Percentiles rank a stretch among this genome's conserved stretches.
Evolutionary conservation across 2,329 filamentous ascomycete species (phyloP).

Genomic region (Diaporthe vaccinii): DNA sequence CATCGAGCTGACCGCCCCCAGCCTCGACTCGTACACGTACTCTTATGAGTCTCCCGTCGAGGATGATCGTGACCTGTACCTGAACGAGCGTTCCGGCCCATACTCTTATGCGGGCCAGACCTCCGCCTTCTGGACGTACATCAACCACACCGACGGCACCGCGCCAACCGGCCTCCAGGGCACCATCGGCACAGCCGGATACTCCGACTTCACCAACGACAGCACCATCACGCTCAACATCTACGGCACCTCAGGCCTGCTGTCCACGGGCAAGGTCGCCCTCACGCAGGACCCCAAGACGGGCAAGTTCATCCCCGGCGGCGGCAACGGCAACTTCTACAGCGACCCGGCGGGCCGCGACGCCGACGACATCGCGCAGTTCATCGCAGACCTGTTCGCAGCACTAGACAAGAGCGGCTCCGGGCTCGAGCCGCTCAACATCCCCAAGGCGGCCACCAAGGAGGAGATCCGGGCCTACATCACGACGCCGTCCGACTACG

Average conservation of each 20-base stretch:
- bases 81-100: slow-evolving; percentile 62
- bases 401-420: slow-evolving; percentile 53
- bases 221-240: slow-evolving; percentile 68
- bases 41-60: slow-evolving; percentile 58
- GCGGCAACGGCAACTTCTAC: slow-evolving; percentile 60
- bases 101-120: slow-evolving; percentile 67
- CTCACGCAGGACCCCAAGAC: slow-evolving; percentile 51
- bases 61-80: slow-evolving; percentile 60
- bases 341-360: slow-evolving; percentile 57
- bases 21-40: slow-evolving; percentile 62
- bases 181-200: slow-evolving; percentile 64
- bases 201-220: slow-evolving; percentile 53
- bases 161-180: slow-evolving; percentile 61
- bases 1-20: slow-evolving; percentile 59
- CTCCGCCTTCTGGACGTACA: slow-evolving; percentile 65
- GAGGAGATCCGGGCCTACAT: slow-evolving; percentile 64
- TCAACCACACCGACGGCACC: slow-evolving; percentile 57
- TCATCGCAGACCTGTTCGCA: slow-evolving; percentile 65
- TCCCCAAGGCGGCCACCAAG: slow-evolving; percentile 59
- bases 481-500: slow-evolving; percentile 61
- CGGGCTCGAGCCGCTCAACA: slow-evolving; percentile 61
- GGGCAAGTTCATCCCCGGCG: slow-evolving; percentile 57
- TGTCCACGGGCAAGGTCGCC: slow-evolving; percentile 61
- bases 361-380: slow-evolving; percentile 61
- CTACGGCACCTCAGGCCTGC: slow-evolving; percentile 68